Conservation (phyloP, 352 stramenopile genomes). For the Globisporangium sylvaticum region DNA sequence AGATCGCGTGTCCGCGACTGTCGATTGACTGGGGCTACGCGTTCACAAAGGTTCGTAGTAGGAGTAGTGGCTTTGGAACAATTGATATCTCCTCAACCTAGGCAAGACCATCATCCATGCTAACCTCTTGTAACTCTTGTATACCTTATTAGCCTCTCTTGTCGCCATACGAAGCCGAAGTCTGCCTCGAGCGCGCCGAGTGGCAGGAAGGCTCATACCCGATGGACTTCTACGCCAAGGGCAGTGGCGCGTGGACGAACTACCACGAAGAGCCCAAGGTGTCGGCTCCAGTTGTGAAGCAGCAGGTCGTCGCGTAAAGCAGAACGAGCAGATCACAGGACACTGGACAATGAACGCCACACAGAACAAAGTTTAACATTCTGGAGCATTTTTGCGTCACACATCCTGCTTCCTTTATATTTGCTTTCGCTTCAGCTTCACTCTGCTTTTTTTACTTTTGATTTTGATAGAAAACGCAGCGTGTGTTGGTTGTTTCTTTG, state of each 20-base stretch:
- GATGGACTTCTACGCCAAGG: constrained; percentile 99
- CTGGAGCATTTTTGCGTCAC: neutral
- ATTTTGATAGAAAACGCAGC: constrained; percentile 2
- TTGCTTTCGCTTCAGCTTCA: too few relatives aligned
- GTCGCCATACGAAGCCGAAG: constrained; percentile 96
- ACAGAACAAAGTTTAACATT: neutral
- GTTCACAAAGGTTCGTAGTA: constrained; percentile 84
- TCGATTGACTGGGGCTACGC: constrained; percentile 99
- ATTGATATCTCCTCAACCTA: neutral
- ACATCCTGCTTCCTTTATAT: neutral
- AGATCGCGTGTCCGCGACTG: constrained; percentile 97
- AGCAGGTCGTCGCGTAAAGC: constrained; percentile 4
- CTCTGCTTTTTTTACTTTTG: neutral
- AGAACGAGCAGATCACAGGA: neutral
- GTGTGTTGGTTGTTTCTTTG: neutral
- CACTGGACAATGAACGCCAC: neutral
- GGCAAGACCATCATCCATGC: neutral
- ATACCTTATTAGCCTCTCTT: constrained; percentile 80
- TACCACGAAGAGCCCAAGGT: constrained; percentile 77
- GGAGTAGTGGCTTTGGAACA: neutral
- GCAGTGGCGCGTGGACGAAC: constrained; percentile 96
- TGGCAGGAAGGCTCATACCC: constrained; percentile 93
- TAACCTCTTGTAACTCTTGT: neutral
- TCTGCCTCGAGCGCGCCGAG: constrained; percentile 87
- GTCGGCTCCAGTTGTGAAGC: neutral